Conservation (phyloP, 2,329 filamentous ascomycete species). For the Eutypa lata region DNA sequence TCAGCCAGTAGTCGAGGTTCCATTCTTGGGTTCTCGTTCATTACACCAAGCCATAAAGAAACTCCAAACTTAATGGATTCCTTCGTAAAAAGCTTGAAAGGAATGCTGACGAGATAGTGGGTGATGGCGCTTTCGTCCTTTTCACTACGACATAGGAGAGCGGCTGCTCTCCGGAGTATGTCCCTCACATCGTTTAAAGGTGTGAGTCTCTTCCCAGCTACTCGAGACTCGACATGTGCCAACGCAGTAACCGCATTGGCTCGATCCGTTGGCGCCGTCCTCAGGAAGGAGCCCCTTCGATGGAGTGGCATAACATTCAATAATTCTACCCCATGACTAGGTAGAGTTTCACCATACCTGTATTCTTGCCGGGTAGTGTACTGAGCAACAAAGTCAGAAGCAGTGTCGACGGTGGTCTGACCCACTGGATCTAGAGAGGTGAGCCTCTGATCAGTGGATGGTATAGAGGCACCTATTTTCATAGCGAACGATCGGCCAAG, state of each 20-base stretch:
- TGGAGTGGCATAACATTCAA: constrained; percentile 57
- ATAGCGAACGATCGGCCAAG: constrained; percentile 91
- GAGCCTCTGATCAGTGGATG: constrained; percentile 80
- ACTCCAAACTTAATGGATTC: constrained; percentile 94
- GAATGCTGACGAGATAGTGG: constrained; percentile 86
- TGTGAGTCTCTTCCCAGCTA: constrained; percentile 66
- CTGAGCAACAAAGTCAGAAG: constrained; percentile 93
- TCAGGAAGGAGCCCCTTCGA: constrained; percentile 49
- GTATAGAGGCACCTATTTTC: constrained; percentile 86
- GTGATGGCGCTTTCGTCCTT: constrained; percentile 75
- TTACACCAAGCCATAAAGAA: constrained; percentile 93
- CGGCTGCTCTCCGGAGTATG: constrained; percentile 79
- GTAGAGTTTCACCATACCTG: constrained; percentile 74
- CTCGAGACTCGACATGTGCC: constrained; percentile 67
- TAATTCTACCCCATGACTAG: constrained; percentile 66
- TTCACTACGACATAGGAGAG: constrained; percentile 75
- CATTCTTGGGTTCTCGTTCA: constrained; percentile 89
- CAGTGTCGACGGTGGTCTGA: constrained; percentile 77
- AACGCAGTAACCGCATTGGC: constrained; percentile 64
- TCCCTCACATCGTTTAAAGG: constrained; percentile 74
- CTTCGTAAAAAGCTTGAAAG: constrained; percentile 89
- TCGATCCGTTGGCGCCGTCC: constrained; percentile 50
- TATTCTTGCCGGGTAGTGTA: constrained; percentile 98
- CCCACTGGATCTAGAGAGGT: constrained; percentile 75
- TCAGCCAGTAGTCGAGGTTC: constrained; percentile 83